Evolutionary conservation across 1,284 basidiomycete genomes (phyloP).

Genomic region (Tilletia indica): DNA sequence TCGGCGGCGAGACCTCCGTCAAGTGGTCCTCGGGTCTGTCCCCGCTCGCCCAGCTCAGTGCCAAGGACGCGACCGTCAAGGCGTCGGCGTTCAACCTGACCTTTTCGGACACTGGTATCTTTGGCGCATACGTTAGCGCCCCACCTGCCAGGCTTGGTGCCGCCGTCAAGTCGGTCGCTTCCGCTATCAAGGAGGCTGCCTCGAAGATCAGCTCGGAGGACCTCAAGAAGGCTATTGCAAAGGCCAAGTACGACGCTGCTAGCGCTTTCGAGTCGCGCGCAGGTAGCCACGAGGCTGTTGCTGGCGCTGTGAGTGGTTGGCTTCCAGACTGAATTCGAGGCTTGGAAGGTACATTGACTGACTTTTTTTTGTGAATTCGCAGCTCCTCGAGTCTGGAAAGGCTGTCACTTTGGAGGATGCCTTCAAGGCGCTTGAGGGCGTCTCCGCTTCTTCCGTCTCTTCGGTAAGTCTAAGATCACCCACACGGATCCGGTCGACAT

Average conservation of each 20-base stretch:
- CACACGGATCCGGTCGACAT: neutral
- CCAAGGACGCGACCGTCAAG: conserved; percentile 33
- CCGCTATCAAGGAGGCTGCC: conserved; percentile 48
- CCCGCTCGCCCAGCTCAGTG: conserved; percentile 39
- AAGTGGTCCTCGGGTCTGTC: conserved; percentile 52
- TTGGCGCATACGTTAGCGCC: conserved; percentile 49
- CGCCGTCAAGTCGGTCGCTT: conserved; percentile 38
- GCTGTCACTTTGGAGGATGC: conserved; percentile 34
- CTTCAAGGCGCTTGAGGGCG: conserved; percentile 42
- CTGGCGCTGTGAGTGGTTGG: conserved; percentile 21
- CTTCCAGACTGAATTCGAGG: neutral
- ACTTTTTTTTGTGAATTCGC: neutral
- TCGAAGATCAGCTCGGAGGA: conserved; percentile 38
- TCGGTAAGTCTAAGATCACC: conserved; percentile 20
- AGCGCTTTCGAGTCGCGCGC: conserved; percentile 41
- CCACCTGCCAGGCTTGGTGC: conserved; percentile 37
- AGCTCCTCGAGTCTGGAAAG: conserved; percentile 39
- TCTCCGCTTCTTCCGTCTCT: conserved; percentile 37
- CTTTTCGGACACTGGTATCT: conserved; percentile 49
- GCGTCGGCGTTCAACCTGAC: conserved; percentile 50
- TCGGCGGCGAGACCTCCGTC: conserved; percentile 50
- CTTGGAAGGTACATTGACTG: neutral
- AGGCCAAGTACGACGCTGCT: conserved; percentile 52
- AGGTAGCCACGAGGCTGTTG: conserved; percentile 39
- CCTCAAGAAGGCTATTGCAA: conserved; percentile 44